These are phyloP conservation scores for Fraxinus angustifolia DNA, from an alignment of 305 asterid species.

Conservation along the genomic window DNA sequence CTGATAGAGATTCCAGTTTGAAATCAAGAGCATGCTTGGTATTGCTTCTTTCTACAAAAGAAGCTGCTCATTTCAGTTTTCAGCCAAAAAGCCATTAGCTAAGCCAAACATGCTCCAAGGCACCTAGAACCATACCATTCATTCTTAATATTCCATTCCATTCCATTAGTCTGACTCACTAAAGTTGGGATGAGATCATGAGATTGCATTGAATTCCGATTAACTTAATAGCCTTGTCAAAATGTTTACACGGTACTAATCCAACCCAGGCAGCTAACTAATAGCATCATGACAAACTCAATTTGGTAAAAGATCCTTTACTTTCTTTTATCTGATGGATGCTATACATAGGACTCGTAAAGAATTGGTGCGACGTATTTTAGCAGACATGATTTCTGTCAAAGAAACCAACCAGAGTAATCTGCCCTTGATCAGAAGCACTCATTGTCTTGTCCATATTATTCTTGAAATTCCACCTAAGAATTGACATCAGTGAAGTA, in stretches of 20 bases:
- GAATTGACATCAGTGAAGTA: constrained; percentile 59
- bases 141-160: background rate
- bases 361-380: constrained; percentile 16
- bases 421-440: constrained; percentile 65
- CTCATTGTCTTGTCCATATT: constrained; percentile 79
- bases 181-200: background rate
- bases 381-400: constrained; percentile 12
- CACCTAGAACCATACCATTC: background rate
- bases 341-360: constrained; percentile 16
- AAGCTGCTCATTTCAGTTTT: background rate
- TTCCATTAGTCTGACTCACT: background rate
- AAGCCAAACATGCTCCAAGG: background rate
- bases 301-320: background rate
- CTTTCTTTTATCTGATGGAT: constrained; percentile 19
- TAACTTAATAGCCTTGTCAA: background rate
- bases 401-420: constrained; percentile 64
- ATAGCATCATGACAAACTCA: background rate
- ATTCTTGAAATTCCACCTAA: constrained; percentile 81
- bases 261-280: background rate
- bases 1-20: background rate
- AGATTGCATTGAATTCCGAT: background rate
- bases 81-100: background rate
- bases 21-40: background rate
- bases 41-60: background rate
- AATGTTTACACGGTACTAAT: background rate